phyloP scores from a whole-genome alignment of 83 land plant genomes.

The Larix sibirica region DNA sequence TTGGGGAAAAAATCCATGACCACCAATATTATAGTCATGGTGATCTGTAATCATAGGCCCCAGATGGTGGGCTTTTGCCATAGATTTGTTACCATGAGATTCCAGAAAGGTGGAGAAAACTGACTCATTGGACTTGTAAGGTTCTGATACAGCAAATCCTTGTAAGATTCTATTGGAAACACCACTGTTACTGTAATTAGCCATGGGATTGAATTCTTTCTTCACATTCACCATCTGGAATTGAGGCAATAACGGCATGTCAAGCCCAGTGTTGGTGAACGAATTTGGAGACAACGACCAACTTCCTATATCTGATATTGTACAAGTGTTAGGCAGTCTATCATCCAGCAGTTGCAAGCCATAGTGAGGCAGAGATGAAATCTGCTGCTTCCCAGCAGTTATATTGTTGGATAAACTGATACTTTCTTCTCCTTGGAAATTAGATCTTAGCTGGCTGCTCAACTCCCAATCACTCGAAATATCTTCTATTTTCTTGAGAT shows the following conservation, averaged over 20 bases:
- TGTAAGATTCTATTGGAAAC: not conserved
- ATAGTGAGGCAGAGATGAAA: not conserved
- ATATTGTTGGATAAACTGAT: not conserved
- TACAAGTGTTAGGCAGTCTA: not conserved
- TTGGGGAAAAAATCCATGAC: conserved; percentile 7
- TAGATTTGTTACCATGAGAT: conserved; percentile 1
- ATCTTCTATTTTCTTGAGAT: conserved; percentile 5
- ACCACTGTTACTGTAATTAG: not conserved
- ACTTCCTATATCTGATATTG: conserved; percentile 1
- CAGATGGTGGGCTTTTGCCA: conserved; percentile 8
- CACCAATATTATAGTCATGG: not conserved
- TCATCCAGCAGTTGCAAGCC: conserved; percentile 8
- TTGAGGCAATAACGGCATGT: conserved; percentile 9
- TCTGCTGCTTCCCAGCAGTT: not conserved
- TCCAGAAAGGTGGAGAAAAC: not conserved
- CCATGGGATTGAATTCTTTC: conserved; percentile 12
- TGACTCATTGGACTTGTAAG: conserved; percentile 2
- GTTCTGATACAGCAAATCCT: not conserved
- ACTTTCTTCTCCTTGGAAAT: not conserved
- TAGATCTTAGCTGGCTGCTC: not conserved
- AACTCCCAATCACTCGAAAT: conserved; percentile 3
- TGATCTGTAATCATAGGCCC: not conserved
- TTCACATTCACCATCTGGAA: not conserved
- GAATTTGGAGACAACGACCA: conserved; percentile 1
- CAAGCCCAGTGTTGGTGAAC: not conserved